phyloP scores from a whole-genome alignment of 208 protist genomes.

The Angomonas deanei region DNA sequence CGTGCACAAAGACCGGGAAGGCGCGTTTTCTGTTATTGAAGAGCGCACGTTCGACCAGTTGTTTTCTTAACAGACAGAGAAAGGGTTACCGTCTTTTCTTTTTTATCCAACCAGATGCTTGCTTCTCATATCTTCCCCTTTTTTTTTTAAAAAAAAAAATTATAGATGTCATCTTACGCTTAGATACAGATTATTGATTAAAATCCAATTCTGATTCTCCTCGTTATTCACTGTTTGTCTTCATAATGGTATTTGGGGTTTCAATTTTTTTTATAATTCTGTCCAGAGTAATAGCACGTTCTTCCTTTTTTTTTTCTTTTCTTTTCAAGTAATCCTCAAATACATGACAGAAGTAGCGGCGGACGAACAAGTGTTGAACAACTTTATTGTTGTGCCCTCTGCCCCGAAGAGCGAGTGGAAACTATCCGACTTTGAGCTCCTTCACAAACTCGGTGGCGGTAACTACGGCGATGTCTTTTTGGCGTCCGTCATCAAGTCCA shows the following conservation, averaged over 20 bases:
- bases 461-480: constrained; percentile 99
- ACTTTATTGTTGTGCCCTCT: constrained; percentile 65
- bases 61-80: constrained; percentile 38
- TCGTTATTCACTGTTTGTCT: neutral
- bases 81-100: constrained; percentile 22
- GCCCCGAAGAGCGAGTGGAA: constrained; percentile 69
- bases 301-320: neutral
- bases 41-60: constrained; percentile 85
- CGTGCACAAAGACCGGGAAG: constrained; percentile 87
- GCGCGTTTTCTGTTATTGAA: constrained; percentile 86
- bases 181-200: no score
- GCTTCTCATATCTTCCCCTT: neutral
- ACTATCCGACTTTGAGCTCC: constrained; percentile 93
- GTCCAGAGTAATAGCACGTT: no score
- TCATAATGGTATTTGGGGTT: no score
- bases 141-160: constrained; percentile 1
- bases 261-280: neutral
- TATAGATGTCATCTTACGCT: no score
- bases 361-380: constrained; percentile 48
- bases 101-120: no score
- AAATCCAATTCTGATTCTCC: neutral
- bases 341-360: constrained; percentile 42
- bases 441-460: constrained; percentile 93
- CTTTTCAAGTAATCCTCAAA: neutral
- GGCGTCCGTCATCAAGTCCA: constrained; percentile 94